Evolutionary conservation across 1,139 yeast genomes (phyloP).

Genomic region (Wickerhamiella pararugosa): DNA sequence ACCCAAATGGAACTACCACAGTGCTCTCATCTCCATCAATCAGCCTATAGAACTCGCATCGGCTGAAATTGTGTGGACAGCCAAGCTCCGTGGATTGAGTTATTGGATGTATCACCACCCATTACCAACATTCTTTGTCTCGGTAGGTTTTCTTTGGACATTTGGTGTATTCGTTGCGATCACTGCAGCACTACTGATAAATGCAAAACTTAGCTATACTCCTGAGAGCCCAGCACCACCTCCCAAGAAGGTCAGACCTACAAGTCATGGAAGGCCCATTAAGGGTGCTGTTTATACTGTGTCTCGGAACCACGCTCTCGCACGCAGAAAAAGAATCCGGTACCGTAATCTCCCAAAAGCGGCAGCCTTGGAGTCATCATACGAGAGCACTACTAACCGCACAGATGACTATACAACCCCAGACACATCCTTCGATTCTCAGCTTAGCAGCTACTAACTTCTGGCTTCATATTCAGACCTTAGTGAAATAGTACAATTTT

Average conservation of each 20-base stretch:
- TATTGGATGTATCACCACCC: constrained; percentile 41
- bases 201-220: neutral
- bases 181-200: constrained; percentile 8
- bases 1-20: constrained; percentile 11
- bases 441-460: too few species aligned
- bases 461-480: too few species aligned
- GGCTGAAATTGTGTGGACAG: constrained; percentile 23
- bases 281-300: too few species aligned
- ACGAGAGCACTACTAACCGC: too few species aligned
- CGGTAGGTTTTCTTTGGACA: constrained; percentile 37
- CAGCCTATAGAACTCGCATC: constrained; percentile 18
- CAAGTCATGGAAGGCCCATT: too few species aligned
- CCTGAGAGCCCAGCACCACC: neutral
- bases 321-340: too few species aligned
- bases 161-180: constrained; percentile 21
- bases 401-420: too few species aligned
- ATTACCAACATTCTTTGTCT: constrained; percentile 33
- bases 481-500: too few species aligned
- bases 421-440: too few species aligned
- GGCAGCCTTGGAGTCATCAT: too few species aligned
- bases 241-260: neutral
- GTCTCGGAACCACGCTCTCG: too few species aligned
- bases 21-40: constrained; percentile 19
- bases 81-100: constrained; percentile 42
- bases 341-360: too few species aligned